Evolutionary conservation across 495 filamentous ascomycete species (phyloP).

Genomic region (Daldinia vernicosa): DNA sequence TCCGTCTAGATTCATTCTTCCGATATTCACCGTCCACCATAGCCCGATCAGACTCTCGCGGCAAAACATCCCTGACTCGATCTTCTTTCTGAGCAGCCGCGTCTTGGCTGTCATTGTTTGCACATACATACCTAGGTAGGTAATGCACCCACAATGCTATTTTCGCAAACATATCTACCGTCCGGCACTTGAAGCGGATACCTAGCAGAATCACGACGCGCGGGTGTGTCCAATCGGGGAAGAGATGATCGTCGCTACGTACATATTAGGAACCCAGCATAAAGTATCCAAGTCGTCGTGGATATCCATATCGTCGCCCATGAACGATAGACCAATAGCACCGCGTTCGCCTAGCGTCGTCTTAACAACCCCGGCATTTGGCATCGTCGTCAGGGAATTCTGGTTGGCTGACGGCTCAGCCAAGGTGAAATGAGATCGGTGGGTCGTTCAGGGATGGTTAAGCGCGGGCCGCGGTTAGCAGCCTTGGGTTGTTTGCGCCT

Average conservation of each 20-base stretch:
- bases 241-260: slow-evolving; percentile 15
- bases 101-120: slow-evolving; percentile 14
- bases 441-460: slow-evolving; percentile 31
- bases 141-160: slow-evolving; percentile 27
- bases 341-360: slow-evolving; percentile 25
- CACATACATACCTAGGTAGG: not conserved
- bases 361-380: slow-evolving; percentile 14
- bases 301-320: slow-evolving; percentile 13
- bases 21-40: slow-evolving; percentile 13
- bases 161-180: slow-evolving; percentile 9
- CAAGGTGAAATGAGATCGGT: slow-evolving; percentile 42
- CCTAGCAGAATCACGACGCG: slow-evolving; percentile 41
- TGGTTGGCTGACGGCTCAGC: slow-evolving; percentile 39
- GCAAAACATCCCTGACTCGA: slow-evolving; percentile 8
- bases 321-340: slow-evolving; percentile 22
- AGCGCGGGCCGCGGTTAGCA: slow-evolving; percentile 43
- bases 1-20: slow-evolving; percentile 23
- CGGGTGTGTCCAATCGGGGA: slow-evolving; percentile 35
- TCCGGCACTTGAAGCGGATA: slow-evolving; percentile 23
- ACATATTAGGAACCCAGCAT: slow-evolving; percentile 6
- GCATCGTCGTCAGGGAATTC: slow-evolving; percentile 22
- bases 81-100: slow-evolving; percentile 1
- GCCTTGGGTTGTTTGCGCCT: slow-evolving; percentile 1
- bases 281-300: not conserved
- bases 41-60: slow-evolving; percentile 5